A percentile compares a stretch with the other conserved stretches of the same genome.
These are phyloP conservation scores for Stylosanthes scabra DNA, from an alignment of 331 rosid genomes.

Conservation along the genomic window DNA sequence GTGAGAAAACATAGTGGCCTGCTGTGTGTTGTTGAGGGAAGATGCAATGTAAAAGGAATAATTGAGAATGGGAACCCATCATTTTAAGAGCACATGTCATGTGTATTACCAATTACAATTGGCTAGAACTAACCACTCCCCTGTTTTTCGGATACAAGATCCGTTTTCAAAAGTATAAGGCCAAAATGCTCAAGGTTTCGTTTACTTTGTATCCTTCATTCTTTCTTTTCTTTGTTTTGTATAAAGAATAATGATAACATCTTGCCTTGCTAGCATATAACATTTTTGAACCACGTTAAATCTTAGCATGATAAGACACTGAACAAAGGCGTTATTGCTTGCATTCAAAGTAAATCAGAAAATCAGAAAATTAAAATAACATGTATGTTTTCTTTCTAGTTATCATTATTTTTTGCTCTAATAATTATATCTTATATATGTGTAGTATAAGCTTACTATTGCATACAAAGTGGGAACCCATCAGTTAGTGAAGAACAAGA, in stretches of 20 bases:
- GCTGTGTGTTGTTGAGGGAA: slow-evolving; percentile 45
- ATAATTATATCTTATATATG: too few relatives aligned
- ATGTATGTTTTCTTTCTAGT: too few relatives aligned
- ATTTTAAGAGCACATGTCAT: slow-evolving; percentile 49
- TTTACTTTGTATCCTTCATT: too few relatives aligned
- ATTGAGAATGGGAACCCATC: slow-evolving; percentile 66
- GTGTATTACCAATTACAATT: slow-evolving; percentile 34
- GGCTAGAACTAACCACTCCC: too few relatives aligned
- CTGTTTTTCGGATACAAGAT: slow-evolving; percentile 27
- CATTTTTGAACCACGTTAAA: too few relatives aligned
- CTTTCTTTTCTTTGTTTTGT: too few relatives aligned
- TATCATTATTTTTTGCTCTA: too few relatives aligned
- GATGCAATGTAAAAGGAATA: slow-evolving; percentile 58
- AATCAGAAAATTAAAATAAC: too few relatives aligned
- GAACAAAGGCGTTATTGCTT: too few relatives aligned
- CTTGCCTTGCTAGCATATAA: too few relatives aligned
- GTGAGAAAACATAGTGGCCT: slow-evolving; percentile 41
- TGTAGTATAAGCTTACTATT: background rate
- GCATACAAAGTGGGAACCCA: slow-evolving; percentile 11
- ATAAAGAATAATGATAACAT: background rate
- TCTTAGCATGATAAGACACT: too few relatives aligned
- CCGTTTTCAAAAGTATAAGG: slow-evolving; percentile 27
- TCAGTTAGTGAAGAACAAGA: background rate
- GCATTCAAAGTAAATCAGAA: too few relatives aligned
- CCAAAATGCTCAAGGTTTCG: slow-evolving; percentile 39